phyloP scores from a whole-genome alignment of 148 eudicot species.

The Heliamphora exappendiculata region DNA sequence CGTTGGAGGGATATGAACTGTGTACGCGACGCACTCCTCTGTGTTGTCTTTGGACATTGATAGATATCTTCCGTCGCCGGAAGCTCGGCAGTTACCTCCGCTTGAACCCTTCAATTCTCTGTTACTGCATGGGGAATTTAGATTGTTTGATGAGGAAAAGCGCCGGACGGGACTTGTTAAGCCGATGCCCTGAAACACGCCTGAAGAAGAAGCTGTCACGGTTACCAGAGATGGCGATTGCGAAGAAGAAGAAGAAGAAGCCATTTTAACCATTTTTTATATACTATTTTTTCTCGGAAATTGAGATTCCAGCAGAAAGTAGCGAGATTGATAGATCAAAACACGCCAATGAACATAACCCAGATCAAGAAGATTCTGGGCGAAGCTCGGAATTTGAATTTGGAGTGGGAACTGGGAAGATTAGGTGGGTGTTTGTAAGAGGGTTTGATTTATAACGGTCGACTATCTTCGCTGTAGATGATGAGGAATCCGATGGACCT shows the following conservation, averaged over 20 bases:
- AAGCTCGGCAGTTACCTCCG: slow-evolving; percentile 16
- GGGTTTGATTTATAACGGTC: slow-evolving; percentile 33
- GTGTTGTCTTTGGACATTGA: too few relatives aligned
- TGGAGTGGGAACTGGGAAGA: neutral
- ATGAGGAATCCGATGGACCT: slow-evolving; percentile 15
- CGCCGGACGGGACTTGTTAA: slow-evolving; percentile 71
- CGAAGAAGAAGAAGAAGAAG: slow-evolving; percentile 44
- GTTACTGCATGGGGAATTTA: slow-evolving; percentile 36
- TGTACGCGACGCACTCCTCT: slow-evolving; percentile 64
- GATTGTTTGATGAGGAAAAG: slow-evolving; percentile 50
- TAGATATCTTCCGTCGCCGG: slow-evolving; percentile 33
- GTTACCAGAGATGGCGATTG: slow-evolving; percentile 81
- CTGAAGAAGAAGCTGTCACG: slow-evolving; percentile 71
- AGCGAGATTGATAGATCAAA: neutral
- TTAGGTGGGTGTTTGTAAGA: slow-evolving; percentile 10
- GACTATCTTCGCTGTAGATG: slow-evolving; percentile 25
- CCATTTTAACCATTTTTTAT: slow-evolving; percentile 42
- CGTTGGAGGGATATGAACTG: slow-evolving; percentile 92
- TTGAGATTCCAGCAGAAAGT: too few relatives aligned
- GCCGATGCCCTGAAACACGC: slow-evolving; percentile 34
- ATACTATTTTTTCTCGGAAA: neutral
- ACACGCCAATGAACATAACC: neutral
- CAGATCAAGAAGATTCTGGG: neutral
- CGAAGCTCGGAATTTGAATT: too few relatives aligned
- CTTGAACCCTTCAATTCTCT: slow-evolving; percentile 14